Conservation (phyloP, 371 early-diverging fungal species). For the Gilbertella persicaria region DNA sequence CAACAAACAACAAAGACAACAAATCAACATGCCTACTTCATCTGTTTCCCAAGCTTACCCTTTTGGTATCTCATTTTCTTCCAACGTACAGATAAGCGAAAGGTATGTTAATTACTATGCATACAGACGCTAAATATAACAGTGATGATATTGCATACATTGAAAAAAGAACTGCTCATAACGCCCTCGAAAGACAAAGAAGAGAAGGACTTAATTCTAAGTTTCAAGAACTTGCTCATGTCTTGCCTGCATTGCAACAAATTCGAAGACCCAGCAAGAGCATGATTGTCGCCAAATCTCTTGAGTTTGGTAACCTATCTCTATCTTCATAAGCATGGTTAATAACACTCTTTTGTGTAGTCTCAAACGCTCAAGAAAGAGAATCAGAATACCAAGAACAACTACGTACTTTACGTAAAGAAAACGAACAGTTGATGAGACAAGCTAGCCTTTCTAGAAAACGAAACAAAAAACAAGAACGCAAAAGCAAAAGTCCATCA, state of each 20-base stretch:
- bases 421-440: slow-evolving; percentile 34
- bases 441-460: slow-evolving; percentile 22
- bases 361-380: slow-evolving; percentile 24
- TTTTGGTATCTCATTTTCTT: not conserved
- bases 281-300: slow-evolving; percentile 75
- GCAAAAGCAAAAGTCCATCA: not conserved
- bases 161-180: slow-evolving; percentile 75
- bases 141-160: slow-evolving; percentile 18
- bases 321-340: not conserved
- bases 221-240: slow-evolving; percentile 79
- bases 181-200: slow-evolving; percentile 79
- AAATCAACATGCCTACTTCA: not conserved
- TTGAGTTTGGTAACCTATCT: slow-evolving; percentile 55
- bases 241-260: slow-evolving; percentile 72
- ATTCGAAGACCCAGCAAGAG: slow-evolving; percentile 79
- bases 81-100: not conserved
- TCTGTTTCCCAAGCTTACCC: not conserved
- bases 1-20: not conserved
- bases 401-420: slow-evolving; percentile 29
- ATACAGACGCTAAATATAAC: not conserved
- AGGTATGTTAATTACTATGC: not conserved
- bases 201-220: slow-evolving; percentile 76
- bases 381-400: slow-evolving; percentile 27
- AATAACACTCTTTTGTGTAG: slow-evolving; percentile 10
- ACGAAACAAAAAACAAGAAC: slow-evolving; percentile 7